phyloP scores from a whole-genome alignment of 306 rosid genomes.

The Rubus parviflorus region DNA sequence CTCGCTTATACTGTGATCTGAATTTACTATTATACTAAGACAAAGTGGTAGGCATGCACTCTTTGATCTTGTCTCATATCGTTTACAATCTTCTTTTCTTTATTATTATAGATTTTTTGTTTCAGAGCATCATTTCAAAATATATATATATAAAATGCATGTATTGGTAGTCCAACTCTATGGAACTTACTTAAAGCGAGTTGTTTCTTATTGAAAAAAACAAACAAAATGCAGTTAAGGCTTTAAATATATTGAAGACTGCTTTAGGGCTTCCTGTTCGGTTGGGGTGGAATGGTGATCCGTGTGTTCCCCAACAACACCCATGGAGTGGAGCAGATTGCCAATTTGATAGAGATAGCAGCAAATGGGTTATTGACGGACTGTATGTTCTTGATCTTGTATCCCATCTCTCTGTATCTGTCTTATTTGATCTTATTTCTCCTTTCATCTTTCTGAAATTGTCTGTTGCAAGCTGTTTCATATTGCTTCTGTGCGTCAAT shows the following conservation, averaged over 20 bases:
- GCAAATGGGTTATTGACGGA: slow-evolving; percentile 91
- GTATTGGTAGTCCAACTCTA: neutral
- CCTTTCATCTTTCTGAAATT: slow-evolving; percentile 9
- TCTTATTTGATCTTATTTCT: slow-evolving; percentile 17
- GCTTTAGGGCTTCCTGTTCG: slow-evolving; percentile 87
- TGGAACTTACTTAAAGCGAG: neutral
- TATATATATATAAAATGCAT: too few species aligned
- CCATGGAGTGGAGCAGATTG: slow-evolving; percentile 97
- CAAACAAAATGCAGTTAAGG: slow-evolving; percentile 50
- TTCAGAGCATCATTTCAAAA: neutral
- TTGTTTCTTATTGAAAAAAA: neutral
- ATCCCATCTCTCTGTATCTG: slow-evolving; percentile 21
- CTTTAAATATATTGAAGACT: slow-evolving; percentile 67
- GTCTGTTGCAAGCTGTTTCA: neutral
- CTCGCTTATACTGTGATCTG: too few species aligned
- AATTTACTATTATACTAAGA: neutral
- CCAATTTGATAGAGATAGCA: slow-evolving; percentile 54
- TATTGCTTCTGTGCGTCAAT: neutral
- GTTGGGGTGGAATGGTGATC: slow-evolving; percentile 99
- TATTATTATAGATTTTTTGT: neutral
- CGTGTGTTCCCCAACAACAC: slow-evolving; percentile 95
- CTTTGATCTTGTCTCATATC: neutral
- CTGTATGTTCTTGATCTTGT: slow-evolving; percentile 57
- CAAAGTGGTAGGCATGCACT: neutral
- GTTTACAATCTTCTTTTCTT: neutral